These are phyloP conservation scores for Cercospora canescens DNA, from an alignment of 2,329 filamentous ascomycete species.

Conservation along the genomic window DNA sequence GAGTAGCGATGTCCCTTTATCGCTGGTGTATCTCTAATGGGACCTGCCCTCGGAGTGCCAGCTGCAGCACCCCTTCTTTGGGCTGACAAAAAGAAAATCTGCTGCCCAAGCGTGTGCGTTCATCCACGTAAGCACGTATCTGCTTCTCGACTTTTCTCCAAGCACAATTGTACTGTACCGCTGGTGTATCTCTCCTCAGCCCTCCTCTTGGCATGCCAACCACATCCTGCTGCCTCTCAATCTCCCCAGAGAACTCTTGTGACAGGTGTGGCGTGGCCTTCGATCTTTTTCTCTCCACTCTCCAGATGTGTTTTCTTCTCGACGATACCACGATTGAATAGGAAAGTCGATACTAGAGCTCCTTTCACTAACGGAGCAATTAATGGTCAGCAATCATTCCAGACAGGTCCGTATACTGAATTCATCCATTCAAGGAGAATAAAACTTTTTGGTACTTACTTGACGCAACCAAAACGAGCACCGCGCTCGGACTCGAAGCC, in stretches of 20 bases:
- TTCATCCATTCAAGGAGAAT: neutral
- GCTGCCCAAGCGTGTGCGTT: neutral
- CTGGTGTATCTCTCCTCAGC: neutral
- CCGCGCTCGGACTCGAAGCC: conserved; percentile 20
- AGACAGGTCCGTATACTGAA: neutral
- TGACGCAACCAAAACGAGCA: conserved; percentile 24
- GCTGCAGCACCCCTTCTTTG: neutral
- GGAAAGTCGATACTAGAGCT: conserved; percentile 25
- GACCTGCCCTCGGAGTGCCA: neutral
- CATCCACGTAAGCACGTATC: neutral
- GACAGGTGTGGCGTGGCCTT: conserved; percentile 23
- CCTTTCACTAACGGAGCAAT: conserved; percentile 16
- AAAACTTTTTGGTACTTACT: neutral
- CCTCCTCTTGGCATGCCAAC: neutral
- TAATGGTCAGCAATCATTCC: neutral
- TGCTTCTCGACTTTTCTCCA: neutral
- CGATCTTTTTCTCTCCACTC: conserved; percentile 15
- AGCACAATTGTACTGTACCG: neutral
- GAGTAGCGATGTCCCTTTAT: neutral
- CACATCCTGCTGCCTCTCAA: conserved; percentile 2
- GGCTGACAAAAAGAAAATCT: neutral
- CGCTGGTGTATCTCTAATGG: neutral
- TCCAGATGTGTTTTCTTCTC: conserved; percentile 20
- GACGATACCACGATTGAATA: conserved; percentile 29
- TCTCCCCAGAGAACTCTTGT: conserved; percentile 26